phyloP scores from a whole-genome alignment of 1,284 basidiomycete genomes.

The Blastosporella zonata region DNA sequence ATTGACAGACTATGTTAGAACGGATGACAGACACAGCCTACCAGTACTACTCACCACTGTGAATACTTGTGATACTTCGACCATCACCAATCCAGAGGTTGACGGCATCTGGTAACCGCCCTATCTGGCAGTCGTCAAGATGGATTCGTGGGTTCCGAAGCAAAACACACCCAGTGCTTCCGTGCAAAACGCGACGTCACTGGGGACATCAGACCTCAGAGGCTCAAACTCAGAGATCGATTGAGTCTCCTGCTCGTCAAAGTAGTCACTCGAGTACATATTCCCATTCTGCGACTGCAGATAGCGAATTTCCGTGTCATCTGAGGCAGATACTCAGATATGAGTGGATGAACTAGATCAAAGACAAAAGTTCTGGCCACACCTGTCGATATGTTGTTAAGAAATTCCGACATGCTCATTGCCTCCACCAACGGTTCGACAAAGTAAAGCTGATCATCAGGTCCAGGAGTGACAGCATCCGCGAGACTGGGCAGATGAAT shows the following conservation, averaged over 20 bases:
- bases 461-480: slow-evolving; percentile 66
- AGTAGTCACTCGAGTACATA: slow-evolving; percentile 54
- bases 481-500: slow-evolving; percentile 51
- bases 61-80: slow-evolving; percentile 77
- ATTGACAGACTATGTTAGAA: background rate
- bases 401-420: slow-evolving; percentile 62
- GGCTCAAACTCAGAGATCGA: slow-evolving; percentile 57
- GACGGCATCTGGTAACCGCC: slow-evolving; percentile 75
- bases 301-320: slow-evolving; percentile 55
- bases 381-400: slow-evolving; percentile 44
- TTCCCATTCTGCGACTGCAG: slow-evolving; percentile 93
- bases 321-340: slow-evolving; percentile 5
- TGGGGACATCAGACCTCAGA: slow-evolving; percentile 61
- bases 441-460: slow-evolving; percentile 66
- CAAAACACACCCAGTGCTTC: slow-evolving; percentile 69
- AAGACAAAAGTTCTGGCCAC: background rate
- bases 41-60: slow-evolving; percentile 77
- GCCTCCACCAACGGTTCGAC: slow-evolving; percentile 70
- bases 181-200: slow-evolving; percentile 70
- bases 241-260: slow-evolving; percentile 27
- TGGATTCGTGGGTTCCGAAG: slow-evolving; percentile 1
- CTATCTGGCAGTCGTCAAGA: slow-evolving; percentile 33
- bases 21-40: background rate
- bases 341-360: background rate
- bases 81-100: slow-evolving; percentile 89